phyloP scores from a whole-genome alignment of 2,329 filamentous ascomycete genomes.

The Xylaria sp. region DNA sequence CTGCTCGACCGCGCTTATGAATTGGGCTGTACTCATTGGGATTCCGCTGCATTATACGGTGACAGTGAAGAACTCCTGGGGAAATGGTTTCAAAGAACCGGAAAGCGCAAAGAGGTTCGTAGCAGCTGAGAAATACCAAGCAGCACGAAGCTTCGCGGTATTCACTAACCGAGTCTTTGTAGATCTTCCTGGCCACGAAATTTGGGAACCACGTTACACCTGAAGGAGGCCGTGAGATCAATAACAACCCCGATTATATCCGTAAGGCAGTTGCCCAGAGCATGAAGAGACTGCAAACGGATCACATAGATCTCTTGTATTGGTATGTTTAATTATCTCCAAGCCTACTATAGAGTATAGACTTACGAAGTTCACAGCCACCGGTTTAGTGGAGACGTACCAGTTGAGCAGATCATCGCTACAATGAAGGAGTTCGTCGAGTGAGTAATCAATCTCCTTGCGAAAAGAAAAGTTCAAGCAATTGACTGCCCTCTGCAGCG shows the following conservation, averaged over 20 bases:
- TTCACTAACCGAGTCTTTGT: too few relatives aligned
- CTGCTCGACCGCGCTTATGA: conserved; percentile 2
- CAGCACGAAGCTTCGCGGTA: too few relatives aligned
- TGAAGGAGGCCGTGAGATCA: neutral
- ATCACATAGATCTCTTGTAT: too few relatives aligned
- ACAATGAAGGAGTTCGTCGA: neutral
- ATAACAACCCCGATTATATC: neutral
- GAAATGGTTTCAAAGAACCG: conserved; percentile 59
- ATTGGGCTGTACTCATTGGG: conserved; percentile 6
- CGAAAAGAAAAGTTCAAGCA: too few relatives aligned
- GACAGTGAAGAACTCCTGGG: conserved; percentile 61
- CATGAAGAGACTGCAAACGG: neutral
- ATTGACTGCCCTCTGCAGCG: conserved; percentile 43
- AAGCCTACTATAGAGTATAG: too few relatives aligned
- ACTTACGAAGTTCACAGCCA: too few relatives aligned
- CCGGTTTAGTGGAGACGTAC: too few relatives aligned
- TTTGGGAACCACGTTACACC: neutral
- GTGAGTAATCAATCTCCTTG: neutral
- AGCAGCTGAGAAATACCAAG: too few relatives aligned
- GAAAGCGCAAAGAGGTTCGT: conserved; percentile 50
- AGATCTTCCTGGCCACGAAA: neutral
- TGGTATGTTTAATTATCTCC: too few relatives aligned
- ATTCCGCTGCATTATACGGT: conserved; percentile 51
- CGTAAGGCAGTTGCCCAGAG: neutral
- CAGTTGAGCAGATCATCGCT: too few relatives aligned